A percentile compares a stretch with the other conserved stretches of the same genome.
These are phyloP conservation scores for Soucietia sequanensis DNA, from an alignment of 805 yeast species.

Conservation along the genomic window DNA sequence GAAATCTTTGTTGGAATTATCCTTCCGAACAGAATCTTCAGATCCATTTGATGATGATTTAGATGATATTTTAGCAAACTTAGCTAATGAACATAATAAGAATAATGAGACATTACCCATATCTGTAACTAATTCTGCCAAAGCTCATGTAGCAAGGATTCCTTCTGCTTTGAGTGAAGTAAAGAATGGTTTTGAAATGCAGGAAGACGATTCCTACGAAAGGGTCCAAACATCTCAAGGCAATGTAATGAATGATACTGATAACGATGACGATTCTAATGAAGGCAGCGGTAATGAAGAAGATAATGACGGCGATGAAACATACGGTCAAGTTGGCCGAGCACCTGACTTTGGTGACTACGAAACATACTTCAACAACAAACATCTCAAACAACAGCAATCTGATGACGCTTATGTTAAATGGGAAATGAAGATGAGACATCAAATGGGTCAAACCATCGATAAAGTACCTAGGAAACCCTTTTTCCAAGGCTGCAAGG, in stretches of 20 bases:
- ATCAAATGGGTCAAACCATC: conserved; percentile 15
- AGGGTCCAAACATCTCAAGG: too few species aligned
- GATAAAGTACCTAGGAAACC: conserved; percentile 17
- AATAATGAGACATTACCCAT: too few species aligned
- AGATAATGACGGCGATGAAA: too few species aligned
- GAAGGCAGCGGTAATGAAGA: conserved; percentile 5
- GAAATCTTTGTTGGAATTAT: too few species aligned
- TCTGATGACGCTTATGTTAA: conserved; percentile 49
- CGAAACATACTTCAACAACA: conserved; percentile 60
- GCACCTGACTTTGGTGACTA: conserved; percentile 61
- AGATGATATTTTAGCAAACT: conserved; percentile 15
- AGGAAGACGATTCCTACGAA: too few species aligned
- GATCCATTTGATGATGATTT: conserved; percentile 25
- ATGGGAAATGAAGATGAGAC: conserved; percentile 45
- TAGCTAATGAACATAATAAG: too few species aligned
- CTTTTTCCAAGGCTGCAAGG: conserved; percentile 60
- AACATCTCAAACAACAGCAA: conserved; percentile 59
- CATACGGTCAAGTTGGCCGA: conserved; percentile 29
- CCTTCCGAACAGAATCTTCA: too few species aligned
- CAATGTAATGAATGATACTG: conserved; percentile 11
- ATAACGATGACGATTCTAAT: conserved; percentile 11
- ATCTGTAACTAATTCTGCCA: too few species aligned
- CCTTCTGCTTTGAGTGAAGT: conserved; percentile 1
- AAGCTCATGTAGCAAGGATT: neutral
- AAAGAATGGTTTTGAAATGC: too few species aligned